Conservation (phyloP, 2,329 filamentous ascomycete genomes). For the Dendryphion nanum region DNA sequence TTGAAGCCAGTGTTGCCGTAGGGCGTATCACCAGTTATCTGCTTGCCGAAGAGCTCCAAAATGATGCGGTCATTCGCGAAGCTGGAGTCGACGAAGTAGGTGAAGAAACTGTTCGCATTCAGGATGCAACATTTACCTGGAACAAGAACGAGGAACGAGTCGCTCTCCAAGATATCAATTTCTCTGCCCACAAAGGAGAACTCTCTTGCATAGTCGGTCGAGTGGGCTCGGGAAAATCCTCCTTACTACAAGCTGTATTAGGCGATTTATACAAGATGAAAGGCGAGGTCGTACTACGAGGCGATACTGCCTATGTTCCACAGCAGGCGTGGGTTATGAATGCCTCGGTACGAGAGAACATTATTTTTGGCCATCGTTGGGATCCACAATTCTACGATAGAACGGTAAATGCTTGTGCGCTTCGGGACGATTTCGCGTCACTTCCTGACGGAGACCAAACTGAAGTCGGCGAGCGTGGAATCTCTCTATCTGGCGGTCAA, state of each 20-base stretch:
- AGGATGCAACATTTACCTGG: conserved; percentile 91
- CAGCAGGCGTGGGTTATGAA: conserved; percentile 98
- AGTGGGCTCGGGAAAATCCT: conserved; percentile 95
- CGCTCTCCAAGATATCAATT: conserved; percentile 79
- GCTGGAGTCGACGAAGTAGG: conserved; percentile 71
- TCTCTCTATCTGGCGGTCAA: conserved; percentile 92
- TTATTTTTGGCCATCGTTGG: conserved; percentile 92
- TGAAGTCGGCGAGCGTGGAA: conserved; percentile 93
- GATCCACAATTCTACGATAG: conserved; percentile 93
- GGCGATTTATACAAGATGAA: conserved; percentile 90
- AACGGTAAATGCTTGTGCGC: conserved; percentile 86
- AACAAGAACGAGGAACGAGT: conserved; percentile 71
- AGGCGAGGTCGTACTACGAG: conserved; percentile 79
- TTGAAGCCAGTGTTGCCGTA: conserved; percentile 93
- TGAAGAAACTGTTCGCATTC: conserved; percentile 81
- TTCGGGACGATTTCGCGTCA: conserved; percentile 85
- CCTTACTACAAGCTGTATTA: conserved; percentile 80
- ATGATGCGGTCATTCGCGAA: conserved; percentile 72
- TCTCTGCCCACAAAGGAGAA: conserved; percentile 87
- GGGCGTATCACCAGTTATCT: conserved; percentile 82
- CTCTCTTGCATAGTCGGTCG: conserved; percentile 89
- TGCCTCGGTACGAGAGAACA: conserved; percentile 94
- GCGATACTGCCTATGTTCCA: conserved; percentile 84
- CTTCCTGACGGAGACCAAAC: conserved; percentile 96
- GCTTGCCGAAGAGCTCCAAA: conserved; percentile 83